Conservation (phyloP, 176 grass and related monocot species). For the Poa annua region DNA sequence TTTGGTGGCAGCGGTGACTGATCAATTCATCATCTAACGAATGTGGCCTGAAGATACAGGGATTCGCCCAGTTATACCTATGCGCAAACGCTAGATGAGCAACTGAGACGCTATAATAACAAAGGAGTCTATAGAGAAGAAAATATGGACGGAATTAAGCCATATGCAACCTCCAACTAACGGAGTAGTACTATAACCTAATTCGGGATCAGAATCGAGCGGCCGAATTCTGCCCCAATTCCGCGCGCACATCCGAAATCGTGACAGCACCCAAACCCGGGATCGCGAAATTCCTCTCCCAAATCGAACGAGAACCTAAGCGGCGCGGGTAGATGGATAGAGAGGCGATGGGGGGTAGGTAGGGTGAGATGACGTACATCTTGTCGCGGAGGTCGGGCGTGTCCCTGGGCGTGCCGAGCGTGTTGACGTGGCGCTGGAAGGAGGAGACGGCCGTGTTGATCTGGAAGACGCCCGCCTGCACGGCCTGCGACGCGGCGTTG, state of each 20-base stretch:
- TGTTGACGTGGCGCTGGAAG: constrained; percentile 95
- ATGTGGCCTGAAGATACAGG: background rate
- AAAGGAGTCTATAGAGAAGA: background rate
- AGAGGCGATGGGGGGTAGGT: background rate
- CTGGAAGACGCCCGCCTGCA: constrained; percentile 84
- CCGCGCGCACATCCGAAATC: background rate
- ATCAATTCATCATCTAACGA: background rate
- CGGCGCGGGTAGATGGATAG: no score
- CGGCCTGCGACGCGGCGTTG: constrained; percentile 64
- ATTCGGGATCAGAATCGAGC: constrained; percentile 5
- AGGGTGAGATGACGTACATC: constrained; percentile 52
- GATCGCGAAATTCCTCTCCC: background rate
- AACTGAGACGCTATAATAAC: background rate
- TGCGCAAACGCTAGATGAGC: background rate
- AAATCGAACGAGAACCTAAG: background rate
- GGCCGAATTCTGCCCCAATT: background rate
- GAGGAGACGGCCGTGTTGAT: constrained; percentile 86
- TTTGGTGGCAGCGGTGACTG: background rate
- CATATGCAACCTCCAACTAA: background rate
- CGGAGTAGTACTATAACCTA: background rate
- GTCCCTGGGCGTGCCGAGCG: constrained; percentile 96
- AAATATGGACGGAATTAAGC: background rate
- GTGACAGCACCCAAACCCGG: background rate
- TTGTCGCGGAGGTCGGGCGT: constrained; percentile 89
- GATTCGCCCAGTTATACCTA: background rate